Evolutionary conservation across 352 stramenopile genomes (phyloP), one percentile per base, ranked within the genome.

Genomic region (Phytopythium oedochilum): DNA sequence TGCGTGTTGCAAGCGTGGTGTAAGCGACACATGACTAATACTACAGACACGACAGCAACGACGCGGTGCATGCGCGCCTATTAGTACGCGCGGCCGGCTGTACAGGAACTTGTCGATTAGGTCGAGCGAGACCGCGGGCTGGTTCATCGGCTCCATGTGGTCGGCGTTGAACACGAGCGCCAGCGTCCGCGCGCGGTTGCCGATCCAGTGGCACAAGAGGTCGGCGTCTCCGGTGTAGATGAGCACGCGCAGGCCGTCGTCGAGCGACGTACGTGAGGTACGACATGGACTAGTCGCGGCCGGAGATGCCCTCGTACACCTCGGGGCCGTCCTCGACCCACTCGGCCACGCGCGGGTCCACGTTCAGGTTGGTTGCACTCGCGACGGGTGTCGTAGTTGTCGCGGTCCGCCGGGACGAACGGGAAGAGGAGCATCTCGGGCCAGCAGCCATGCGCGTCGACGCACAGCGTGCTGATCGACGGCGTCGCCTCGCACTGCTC

Each of bases 171-270:
- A 82, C 20, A 86, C 55, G 34, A 99, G 71, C 5, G 61, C 82
- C 10, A 87, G 59, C 8, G 89, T 97, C 94, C 92, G 98, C 3
- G 92, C 93, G 51, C 88, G 63, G 62, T 98, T 98, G 28, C 94
- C 94, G 45, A 98, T 63, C 76, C 96, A 98, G 61, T 98, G 98
- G 73, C 91, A 98, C 64, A 98, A 97, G 58, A 97, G 95, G 60
- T 98, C 96, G 17, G 89, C 75, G 69, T 99, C 96, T 44, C 96
- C 96, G 18, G 92, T 89, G 74, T 98, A 99, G 57, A 99, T 94
- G 20, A 98, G 73, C 8, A 97, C 89, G 8, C 70, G 75, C 11
- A 88, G 53, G 11, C 54, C 64, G 25, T 73, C 75, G 38, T 86
- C 48, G 20, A 98, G 70, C 64, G 32, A 98, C 64, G 23, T 89